Percentiles rank a stretch among this genome's conserved stretches.
phyloP scores from a whole-genome alignment of 2,329 filamentous ascomycete genomes.

The Colletotrichum kahawae region DNA sequence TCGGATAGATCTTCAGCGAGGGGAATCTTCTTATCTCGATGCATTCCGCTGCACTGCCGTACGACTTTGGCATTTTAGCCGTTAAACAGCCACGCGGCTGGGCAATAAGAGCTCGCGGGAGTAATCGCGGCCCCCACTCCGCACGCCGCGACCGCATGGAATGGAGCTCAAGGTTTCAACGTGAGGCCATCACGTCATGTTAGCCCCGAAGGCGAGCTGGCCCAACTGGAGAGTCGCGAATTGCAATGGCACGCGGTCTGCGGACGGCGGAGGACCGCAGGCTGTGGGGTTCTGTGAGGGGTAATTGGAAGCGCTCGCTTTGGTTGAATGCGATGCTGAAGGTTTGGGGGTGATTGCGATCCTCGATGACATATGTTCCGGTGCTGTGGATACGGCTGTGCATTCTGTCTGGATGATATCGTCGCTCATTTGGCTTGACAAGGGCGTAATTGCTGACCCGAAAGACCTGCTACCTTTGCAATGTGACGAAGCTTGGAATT shows the following conservation, averaged over 20 bases:
- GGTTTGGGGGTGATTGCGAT: not conserved
- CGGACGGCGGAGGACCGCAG: not conserved
- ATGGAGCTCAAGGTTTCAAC: not conserved
- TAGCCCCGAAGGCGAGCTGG: conserved; percentile 19
- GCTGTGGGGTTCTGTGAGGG: not conserved
- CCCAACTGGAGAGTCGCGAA: not conserved
- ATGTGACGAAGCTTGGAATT: not conserved
- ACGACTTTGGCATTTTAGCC: not conserved
- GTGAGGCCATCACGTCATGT: conserved; percentile 21
- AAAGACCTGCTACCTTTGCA: no score
- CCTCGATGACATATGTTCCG: not conserved
- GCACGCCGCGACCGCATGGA: not conserved
- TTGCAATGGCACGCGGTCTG: not conserved
- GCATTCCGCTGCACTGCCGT: not conserved
- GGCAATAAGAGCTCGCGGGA: not conserved
- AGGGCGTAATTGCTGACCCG: not conserved
- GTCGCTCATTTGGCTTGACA: rapidly evolving
- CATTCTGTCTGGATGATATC: not conserved
- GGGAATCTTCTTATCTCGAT: not conserved
- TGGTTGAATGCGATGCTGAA: not conserved
- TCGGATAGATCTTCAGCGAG: not conserved
- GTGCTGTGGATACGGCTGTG: not conserved
- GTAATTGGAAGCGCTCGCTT: not conserved
- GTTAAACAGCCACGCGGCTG: not conserved
- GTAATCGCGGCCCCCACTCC: not conserved